Base-by-base conservation (phyloP, 768 basidiomycete genomes). In the Macrolepiota dolichaula region DNA sequence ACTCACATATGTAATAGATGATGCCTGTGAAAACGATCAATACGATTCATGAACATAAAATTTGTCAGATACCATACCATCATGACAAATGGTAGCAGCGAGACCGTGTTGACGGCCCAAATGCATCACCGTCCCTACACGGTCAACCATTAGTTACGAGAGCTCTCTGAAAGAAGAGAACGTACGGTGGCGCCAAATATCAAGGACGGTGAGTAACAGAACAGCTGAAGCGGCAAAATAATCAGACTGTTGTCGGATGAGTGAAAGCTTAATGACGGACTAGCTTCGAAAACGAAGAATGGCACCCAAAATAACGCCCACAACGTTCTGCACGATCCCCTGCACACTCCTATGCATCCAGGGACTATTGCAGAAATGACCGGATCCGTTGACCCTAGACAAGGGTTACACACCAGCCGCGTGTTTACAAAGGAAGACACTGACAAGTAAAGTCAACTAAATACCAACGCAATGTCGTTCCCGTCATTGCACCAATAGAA, bases 401-500 rank as follows among this genome's bases (percentile, higher is more conserved):
- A 11, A n/a, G 15, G 6, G n/a, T 25, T 7, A n/a, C n/a, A n/a
- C n/a, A n/a, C n/a, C n/a, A n/a, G n/a, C n/a, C n/a, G n/a, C n/a
- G n/a, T n/a, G n/a, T n/a, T n/a, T 9, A 1, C 19, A 24, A 22
- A 24, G 37, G 22, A 54, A 10, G 22, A 11, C 4, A 24, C 35
- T 38, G 4, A 53, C 52, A 54, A 9, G 37, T 22, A 19, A 40
- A 4, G 10, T 15, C n/a, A 4, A 24, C 22, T 11, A 37, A 44
- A 22, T 22, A 59, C 58, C 58, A 52, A 17, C 29, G 44, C 12
- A 53, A 32, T 7, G 58, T 59, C 2, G 51, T 46, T 12, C 40
- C 51, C 25, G 17, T 46, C 58, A 59, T 59, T 3, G 58, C 53
- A 13, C 50, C 58, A 35, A 51, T 38, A 3, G 58, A 59, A 6